These are phyloP conservation scores for Fusarium hainanense DNA, from an alignment of 2,329 filamentous ascomycete species.

Conservation along the genomic window DNA sequence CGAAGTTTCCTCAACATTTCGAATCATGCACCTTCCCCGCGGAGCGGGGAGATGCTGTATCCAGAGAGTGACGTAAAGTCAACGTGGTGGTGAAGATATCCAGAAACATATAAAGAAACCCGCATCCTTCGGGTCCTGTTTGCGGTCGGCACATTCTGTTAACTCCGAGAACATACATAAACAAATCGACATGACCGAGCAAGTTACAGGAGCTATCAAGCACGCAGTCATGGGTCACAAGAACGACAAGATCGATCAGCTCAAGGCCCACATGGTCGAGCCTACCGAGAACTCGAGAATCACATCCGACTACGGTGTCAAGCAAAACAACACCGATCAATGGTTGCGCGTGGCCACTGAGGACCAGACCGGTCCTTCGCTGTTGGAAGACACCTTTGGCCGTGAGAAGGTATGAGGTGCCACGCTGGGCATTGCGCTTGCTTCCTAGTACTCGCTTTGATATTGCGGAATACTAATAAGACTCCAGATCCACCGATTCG, in stretches of 20 bases:
- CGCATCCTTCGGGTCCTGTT: neutral
- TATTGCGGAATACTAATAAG: neutral
- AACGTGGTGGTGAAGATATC: constrained; percentile 1
- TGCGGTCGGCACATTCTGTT: neutral
- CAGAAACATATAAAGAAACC: neutral
- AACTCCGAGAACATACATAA: neutral
- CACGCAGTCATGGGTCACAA: constrained; percentile 56
- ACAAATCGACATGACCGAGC: constrained; percentile 27
- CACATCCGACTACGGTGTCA: constrained; percentile 82
- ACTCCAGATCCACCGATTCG: constrained; percentile 73
- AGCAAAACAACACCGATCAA: constrained; percentile 78
- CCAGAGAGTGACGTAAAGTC: constrained; percentile 38
- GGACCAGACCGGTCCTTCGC: constrained; percentile 71
- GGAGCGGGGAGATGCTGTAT: neutral
- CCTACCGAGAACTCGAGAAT: constrained; percentile 68
- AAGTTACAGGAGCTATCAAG: constrained; percentile 50
- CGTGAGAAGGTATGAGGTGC: constrained; percentile 72
- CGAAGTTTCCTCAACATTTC: constrained; percentile 12
- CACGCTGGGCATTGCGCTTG: neutral
- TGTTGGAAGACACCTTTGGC: constrained; percentile 78
- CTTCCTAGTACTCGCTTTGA: too few relatives aligned
- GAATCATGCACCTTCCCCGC: neutral
- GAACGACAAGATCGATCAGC: constrained; percentile 69
- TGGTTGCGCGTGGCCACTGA: constrained; percentile 76
- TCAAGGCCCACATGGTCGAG: constrained; percentile 69